Base-by-base conservation (phyloP, 768 basidiomycete species). In the Glaciozyma martinii region DNA sequence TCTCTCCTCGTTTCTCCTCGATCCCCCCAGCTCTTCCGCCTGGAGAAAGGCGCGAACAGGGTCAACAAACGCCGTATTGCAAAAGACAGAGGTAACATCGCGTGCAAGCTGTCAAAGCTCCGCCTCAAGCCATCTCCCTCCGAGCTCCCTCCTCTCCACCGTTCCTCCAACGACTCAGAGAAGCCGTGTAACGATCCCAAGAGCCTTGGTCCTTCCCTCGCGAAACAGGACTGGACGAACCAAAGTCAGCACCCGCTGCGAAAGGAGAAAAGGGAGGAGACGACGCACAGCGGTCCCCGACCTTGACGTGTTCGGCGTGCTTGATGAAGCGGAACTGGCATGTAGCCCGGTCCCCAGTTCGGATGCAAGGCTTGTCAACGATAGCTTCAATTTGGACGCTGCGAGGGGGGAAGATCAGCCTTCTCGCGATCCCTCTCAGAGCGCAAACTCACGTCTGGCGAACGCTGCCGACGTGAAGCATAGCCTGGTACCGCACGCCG, bases 261-360 rank as follows among this genome's bases (percentile, higher is more conserved):
- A 33, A 7, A 21, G 25, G 25, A 47, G 15, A 29, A 52, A 40
- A 4, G 25, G 27, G 19, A n/a, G 23, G 42, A 47, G 40, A 91
- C 90, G 91, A 5, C 93, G 94, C 77, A 98, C 95, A 66, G 16
- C 68, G 58, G 15, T 67, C 60, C 1, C 71, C 67, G 37, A 67
- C 86, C 75, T 93, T 92, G 68, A 98, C 80, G 74, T 86, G 93
- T 79, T 95, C 94, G 0, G 90, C 87, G 60, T 88, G 86, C 19
- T 88, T 86, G n/a, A 73, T 52, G 50, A 72, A 71, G 42, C 52
- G 90, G 71, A 98, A 97, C 42, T 83, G 82, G n/a, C 97, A 90
- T 4, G 86, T 91, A 4, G 91, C 90, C 40, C 92, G 83, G 74
- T 99, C 95, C 6, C 95, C 95, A 0, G 94, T 99, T 25, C 94